Conservation (phyloP, 169 alveolate species). For the Eimeria falciformis region DNA sequence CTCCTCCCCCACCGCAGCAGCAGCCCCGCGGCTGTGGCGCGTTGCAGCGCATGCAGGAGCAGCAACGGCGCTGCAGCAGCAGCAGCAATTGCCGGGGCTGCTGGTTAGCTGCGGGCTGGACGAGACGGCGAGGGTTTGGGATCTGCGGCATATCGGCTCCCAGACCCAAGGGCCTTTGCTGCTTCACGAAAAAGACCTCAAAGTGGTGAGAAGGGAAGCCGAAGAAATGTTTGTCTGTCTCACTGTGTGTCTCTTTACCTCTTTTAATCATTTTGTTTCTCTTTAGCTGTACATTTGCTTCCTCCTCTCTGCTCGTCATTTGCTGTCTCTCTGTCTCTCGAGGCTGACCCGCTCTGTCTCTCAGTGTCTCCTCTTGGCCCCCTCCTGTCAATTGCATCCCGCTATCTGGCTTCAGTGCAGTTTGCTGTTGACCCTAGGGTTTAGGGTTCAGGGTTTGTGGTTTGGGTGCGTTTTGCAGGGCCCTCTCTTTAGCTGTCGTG, state of each 20-base stretch:
- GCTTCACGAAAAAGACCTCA: slow-evolving; percentile 1
- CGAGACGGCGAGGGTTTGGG: slow-evolving; percentile 40
- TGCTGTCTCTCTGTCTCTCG: neutral
- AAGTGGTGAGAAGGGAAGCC: neutral
- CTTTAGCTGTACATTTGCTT: neutral
- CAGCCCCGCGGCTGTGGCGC: slow-evolving; percentile 16
- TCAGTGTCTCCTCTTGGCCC: neutral
- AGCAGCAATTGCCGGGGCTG: neutral
- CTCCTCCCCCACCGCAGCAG: neutral
- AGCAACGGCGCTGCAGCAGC: slow-evolving; percentile 49
- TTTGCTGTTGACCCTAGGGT: neutral
- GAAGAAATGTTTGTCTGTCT: neutral
- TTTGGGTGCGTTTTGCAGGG: slow-evolving; percentile 47
- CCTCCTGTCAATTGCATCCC: neutral
- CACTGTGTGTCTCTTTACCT: neutral
- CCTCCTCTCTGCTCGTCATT: neutral
- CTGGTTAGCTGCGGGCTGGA: neutral
- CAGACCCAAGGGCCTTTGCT: neutral
- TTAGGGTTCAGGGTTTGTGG: slow-evolving; percentile 41
- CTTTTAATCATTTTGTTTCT: neutral
- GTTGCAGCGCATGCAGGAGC: slow-evolving; percentile 28
- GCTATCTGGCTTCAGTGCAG: neutral
- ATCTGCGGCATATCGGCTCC: neutral
- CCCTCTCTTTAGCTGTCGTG: slow-evolving; percentile 62
- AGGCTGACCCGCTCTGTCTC: neutral